A percentile compares a stretch with the other conserved stretches of the same genome.
Conservation (phyloP, 148 eudicot genomes). For the Rheum nobile region DNA sequence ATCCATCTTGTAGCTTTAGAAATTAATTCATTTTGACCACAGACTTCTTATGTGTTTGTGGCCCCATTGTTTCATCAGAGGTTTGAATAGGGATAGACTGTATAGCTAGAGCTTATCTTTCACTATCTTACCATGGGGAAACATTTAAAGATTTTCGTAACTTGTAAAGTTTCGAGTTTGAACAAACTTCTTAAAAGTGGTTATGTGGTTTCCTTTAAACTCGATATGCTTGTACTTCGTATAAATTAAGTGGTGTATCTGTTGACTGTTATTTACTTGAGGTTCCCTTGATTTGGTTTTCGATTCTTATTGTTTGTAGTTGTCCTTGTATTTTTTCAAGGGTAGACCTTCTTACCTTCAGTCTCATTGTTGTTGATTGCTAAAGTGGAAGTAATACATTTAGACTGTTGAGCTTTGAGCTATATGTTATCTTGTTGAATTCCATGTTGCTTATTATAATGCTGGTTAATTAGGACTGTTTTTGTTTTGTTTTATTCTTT, state of each 20-base stretch:
- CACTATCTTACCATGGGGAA: background rate
- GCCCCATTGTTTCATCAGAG: background rate
- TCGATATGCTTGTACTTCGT: background rate
- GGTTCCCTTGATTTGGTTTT: background rate
- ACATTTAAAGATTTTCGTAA: background rate
- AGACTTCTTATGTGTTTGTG: background rate
- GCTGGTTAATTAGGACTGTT: background rate
- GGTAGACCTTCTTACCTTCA: background rate
- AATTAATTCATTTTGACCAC: background rate
- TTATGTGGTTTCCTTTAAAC: background rate
- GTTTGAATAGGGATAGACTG: background rate
- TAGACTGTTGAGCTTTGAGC: too few species aligned
- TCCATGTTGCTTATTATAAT: background rate
- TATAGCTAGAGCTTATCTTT: background rate
- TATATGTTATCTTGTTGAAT: background rate
- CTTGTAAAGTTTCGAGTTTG: background rate
- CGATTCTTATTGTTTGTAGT: background rate
- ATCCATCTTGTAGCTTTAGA: background rate
- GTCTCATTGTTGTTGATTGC: background rate
- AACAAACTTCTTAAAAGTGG: background rate
- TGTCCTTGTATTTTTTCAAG: background rate
- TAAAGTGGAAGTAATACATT: background rate
- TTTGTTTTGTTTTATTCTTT: background rate
- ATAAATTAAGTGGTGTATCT: background rate
- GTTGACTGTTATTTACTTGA: background rate